Base-by-base conservation (phyloP, 768 basidiomycete genomes). In the Lactarius evosmus region DNA sequence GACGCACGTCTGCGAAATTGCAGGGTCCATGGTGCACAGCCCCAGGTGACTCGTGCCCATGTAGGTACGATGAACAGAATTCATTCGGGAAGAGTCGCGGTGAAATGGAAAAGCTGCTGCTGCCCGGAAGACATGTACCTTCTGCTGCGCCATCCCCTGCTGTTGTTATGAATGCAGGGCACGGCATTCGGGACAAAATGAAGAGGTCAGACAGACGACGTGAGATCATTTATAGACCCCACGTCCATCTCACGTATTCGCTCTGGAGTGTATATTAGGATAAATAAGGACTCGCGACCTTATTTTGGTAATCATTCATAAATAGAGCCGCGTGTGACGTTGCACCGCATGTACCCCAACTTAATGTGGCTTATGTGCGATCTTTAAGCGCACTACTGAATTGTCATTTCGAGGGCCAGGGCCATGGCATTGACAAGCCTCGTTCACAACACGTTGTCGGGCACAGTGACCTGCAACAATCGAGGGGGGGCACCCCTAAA, bases 361-460 rank as follows among this genome's bases (percentile, higher is more conserved):
- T 50, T 40, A 56, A 41, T 61, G 59, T 65, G 46, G 46, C 55
- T 65, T 65, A 65, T 61, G 57, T n/a, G 27, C 46, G 25, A 25
- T 16, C 22, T 25, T 56, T 62, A 30, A 40, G 44, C 34, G 33
- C 49, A 50, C 30, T 33, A 22, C 32, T 22, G 38, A 9, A n/a
- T n/a, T n/a, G n/a, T n/a, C 41, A 36, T 54, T 54, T 55, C 27
- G 12, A 32, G 46, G 7, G 14, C 63, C 63, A 65, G 59, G 54
- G 50, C 52, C 22, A 33, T 56, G 63, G 63, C 63, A 52, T 56
- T 1, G 30, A n/a, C 14, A 40, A 25, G 64, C 64, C 64, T 65
- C 64, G 51, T 65, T 65, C 56, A 65, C 60, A 57, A 61, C 64
- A 65, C 64, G 64, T 65, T 65, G 54, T 29, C 14, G 54, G n/a